Conservation (phyloP, 257 asterid genomes). For the Nicotiana benthamiana region DNA sequence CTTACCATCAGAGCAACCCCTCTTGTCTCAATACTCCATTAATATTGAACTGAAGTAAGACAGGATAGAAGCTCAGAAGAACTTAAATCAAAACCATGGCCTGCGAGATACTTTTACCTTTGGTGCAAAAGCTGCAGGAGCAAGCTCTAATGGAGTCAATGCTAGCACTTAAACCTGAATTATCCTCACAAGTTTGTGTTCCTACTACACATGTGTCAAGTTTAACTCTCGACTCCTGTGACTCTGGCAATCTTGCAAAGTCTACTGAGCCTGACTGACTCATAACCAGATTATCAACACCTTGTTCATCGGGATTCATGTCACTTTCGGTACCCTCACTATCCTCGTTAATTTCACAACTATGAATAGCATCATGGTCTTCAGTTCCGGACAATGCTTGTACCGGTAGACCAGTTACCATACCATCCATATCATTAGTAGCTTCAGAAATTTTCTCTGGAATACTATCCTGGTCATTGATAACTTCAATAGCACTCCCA, state of each 20-base stretch:
- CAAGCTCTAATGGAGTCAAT: constrained; percentile 47
- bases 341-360: constrained; percentile 33
- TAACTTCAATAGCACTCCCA: background rate
- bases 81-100: background rate
- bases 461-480: constrained; percentile 1
- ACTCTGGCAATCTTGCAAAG: constrained; percentile 40
- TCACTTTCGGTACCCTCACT: constrained; percentile 29
- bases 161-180: constrained; percentile 23
- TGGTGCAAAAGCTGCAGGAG: constrained; percentile 73
- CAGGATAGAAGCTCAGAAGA: background rate
- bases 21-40: constrained; percentile 12
- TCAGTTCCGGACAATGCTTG: constrained; percentile 7
- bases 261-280: constrained; percentile 68
- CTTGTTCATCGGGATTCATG: constrained; percentile 31
- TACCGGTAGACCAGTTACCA: background rate
- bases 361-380: constrained; percentile 7
- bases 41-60: background rate
- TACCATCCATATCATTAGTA: background rate
- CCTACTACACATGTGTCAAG: constrained; percentile 36
- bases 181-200: constrained; percentile 25
- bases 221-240: constrained; percentile 65
- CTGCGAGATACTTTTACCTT: constrained; percentile 38
- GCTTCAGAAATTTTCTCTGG: background rate
- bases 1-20: too few species aligned
- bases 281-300: constrained; percentile 39